Conservation (phyloP, 2,329 filamentous ascomycete genomes). For the Xylariaceae sp. region DNA sequence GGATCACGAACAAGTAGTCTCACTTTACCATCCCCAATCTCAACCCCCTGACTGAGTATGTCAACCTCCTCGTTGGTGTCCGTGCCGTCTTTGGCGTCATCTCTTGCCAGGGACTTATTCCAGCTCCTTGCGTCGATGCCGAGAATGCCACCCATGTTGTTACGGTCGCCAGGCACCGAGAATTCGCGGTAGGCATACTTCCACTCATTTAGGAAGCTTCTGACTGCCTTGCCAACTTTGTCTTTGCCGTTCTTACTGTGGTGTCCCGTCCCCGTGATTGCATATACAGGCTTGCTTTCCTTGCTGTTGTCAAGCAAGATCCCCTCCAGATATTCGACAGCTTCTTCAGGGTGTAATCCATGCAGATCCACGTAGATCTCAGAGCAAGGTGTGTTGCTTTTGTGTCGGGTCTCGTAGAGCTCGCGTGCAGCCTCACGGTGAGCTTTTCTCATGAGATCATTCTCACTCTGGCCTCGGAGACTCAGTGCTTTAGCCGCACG, state of each 20-base stretch:
- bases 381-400: slow-evolving; percentile 49
- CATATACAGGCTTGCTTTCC: slow-evolving; percentile 74
- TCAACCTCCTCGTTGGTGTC: slow-evolving; percentile 43
- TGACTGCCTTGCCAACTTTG: slow-evolving; percentile 92
- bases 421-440: slow-evolving; percentile 89
- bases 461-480: slow-evolving; percentile 90
- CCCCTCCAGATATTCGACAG: slow-evolving; percentile 86
- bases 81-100: slow-evolving; percentile 39
- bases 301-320: slow-evolving; percentile 77
- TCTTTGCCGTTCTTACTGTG: slow-evolving; percentile 99
- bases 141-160: slow-evolving; percentile 70
- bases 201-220: slow-evolving; percentile 90
- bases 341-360: slow-evolving; percentile 97
- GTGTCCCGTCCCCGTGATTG: slow-evolving; percentile 93
- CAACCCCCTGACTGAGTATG: slow-evolving; percentile 59
- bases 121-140: slow-evolving; percentile 63
- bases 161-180: slow-evolving; percentile 87
- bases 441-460: slow-evolving; percentile 93
- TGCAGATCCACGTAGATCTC: slow-evolving; percentile 96
- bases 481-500: slow-evolving; percentile 92
- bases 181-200: slow-evolving; percentile 95
- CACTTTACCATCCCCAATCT: slow-evolving; percentile 63
- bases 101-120: slow-evolving; percentile 54
- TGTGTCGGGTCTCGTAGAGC: slow-evolving; percentile 91
- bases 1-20: slow-evolving; percentile 58